Conservation (phyloP, 129 eudicot genomes). For the Flaveria trinervia region DNA sequence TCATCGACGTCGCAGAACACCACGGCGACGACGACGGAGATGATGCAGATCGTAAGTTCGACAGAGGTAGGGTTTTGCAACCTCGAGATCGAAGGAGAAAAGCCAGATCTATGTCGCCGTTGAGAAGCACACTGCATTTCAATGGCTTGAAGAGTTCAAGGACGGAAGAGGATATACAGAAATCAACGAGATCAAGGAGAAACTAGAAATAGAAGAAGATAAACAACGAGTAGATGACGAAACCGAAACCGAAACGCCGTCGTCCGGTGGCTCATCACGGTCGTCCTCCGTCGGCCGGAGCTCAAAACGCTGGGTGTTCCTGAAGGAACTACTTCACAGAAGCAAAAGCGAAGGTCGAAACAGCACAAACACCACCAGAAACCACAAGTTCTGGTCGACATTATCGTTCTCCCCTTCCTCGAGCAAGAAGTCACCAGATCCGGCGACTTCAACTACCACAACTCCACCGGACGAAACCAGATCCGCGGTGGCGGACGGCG, state of each 20-base stretch:
- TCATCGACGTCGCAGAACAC: constrained; percentile 32
- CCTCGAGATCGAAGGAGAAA: constrained; percentile 56
- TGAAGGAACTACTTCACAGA: constrained; percentile 78
- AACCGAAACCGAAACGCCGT: constrained; percentile 44
- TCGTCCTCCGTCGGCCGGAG: constrained; percentile 75
- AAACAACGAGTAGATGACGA: constrained; percentile 23
- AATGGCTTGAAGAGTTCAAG: constrained; percentile 42
- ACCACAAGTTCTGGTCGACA: constrained; percentile 64
- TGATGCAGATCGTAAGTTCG: constrained; percentile 11
- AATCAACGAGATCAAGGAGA: constrained; percentile 21
- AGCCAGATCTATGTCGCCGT: constrained; percentile 84
- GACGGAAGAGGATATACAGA: constrained; percentile 32
- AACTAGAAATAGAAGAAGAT: constrained; percentile 13
- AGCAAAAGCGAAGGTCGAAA: constrained; percentile 86
- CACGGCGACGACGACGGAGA: constrained; percentile 17
- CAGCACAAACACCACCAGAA: constrained; percentile 29
- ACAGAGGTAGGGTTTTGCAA: constrained; percentile 50
- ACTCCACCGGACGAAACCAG: constrained; percentile 16
- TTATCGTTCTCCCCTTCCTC: constrained; percentile 47
- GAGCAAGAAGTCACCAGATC: constrained; percentile 22
- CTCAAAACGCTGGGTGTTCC: constrained; percentile 76
- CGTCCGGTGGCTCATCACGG: constrained; percentile 69
- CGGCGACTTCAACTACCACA: neutral
- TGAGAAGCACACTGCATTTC: constrained; percentile 43
- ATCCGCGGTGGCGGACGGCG: neutral